Evolutionary conservation across 139 green algal genomes (phyloP).

Genomic region (Haematococcus sp.): DNA sequence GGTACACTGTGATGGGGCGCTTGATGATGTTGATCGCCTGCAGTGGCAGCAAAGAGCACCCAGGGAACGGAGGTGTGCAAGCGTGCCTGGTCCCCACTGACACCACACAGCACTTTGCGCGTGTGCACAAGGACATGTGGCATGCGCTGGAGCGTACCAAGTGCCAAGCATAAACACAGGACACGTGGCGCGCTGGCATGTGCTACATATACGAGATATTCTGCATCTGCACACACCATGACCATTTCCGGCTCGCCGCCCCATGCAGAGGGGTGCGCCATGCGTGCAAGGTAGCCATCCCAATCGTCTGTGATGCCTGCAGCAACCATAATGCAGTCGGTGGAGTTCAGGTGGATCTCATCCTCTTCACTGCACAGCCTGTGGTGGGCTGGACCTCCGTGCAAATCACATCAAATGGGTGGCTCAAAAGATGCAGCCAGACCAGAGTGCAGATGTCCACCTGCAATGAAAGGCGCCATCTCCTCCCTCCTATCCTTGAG

Average conservation of each 20-base stretch:
- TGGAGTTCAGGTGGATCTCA: too few relatives aligned
- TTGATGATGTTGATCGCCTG: conserved; percentile 19
- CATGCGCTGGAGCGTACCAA: too few relatives aligned
- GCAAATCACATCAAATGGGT: neutral
- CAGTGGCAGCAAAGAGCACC: too few relatives aligned
- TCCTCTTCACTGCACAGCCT: conserved; percentile 39
- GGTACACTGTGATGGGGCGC: conserved; percentile 43
- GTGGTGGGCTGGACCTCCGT: neutral
- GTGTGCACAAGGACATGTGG: too few relatives aligned
- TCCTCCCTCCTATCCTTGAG: conserved; percentile 24
- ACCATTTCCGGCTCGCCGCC: conserved; percentile 48
- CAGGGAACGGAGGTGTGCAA: too few relatives aligned
- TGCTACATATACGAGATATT: too few relatives aligned
- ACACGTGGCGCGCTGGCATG: too few relatives aligned
- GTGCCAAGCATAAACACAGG: too few relatives aligned
- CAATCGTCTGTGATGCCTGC: conserved; percentile 44
- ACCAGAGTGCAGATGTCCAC: too few relatives aligned
- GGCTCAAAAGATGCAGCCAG: too few relatives aligned
- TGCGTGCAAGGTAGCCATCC: conserved; percentile 35
- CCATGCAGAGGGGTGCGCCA: conserved; percentile 36
- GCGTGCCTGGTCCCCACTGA: neutral
- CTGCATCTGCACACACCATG: too few relatives aligned
- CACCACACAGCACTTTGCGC: neutral
- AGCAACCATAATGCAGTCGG: conserved; percentile 28
- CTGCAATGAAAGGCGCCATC: neutral